A percentile compares a stretch with the other conserved stretches of the same genome.
phyloP scores from a whole-genome alignment of 768 basidiomycete species.

The Leucocoprinus leucothites region DNA sequence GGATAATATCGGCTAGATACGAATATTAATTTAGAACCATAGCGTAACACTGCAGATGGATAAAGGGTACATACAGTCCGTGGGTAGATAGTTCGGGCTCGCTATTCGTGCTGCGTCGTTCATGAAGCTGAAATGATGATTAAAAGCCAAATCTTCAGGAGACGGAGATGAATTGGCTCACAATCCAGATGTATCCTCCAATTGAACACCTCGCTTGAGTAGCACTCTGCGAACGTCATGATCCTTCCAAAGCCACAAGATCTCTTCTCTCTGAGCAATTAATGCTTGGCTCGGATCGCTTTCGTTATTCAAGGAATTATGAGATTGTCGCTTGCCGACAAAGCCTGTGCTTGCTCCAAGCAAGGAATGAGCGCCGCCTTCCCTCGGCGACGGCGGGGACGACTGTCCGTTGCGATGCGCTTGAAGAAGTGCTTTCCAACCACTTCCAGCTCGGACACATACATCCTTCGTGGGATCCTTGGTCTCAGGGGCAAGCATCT shows the following conservation, averaged over 20 bases:
- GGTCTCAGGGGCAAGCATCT: slow-evolving; percentile 45
- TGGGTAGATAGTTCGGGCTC: slow-evolving; percentile 51
- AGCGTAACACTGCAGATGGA: neutral
- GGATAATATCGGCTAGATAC: slow-evolving; percentile 62
- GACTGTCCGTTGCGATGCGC: slow-evolving; percentile 13
- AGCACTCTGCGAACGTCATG: slow-evolving; percentile 49
- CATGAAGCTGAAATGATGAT: slow-evolving; percentile 52
- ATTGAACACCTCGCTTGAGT: slow-evolving; percentile 41
- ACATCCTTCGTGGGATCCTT: slow-evolving; percentile 33
- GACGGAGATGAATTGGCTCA: slow-evolving; percentile 31
- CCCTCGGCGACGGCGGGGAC: neutral
- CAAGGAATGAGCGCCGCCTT: slow-evolving; percentile 1
- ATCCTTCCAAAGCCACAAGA: slow-evolving; percentile 62
- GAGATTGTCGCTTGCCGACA: slow-evolving; percentile 18
- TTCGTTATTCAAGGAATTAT: slow-evolving; percentile 22
- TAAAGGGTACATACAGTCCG: slow-evolving; percentile 47
- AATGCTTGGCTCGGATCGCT: slow-evolving; percentile 52
- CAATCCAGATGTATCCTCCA: slow-evolving; percentile 70
- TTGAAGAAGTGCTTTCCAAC: slow-evolving; percentile 52
- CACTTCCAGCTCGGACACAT: slow-evolving; percentile 53
- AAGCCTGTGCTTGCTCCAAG: neutral
- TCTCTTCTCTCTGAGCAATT: slow-evolving; percentile 54
- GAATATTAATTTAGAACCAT: neutral
- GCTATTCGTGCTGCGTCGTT: slow-evolving; percentile 65
- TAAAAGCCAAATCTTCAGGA: neutral